A percentile compares a stretch with the other conserved stretches of the same genome.
These are phyloP conservation scores for Acanthamoeba lenticulata DNA, from an alignment of 208 protist genomes.

Conservation along the genomic window DNA sequence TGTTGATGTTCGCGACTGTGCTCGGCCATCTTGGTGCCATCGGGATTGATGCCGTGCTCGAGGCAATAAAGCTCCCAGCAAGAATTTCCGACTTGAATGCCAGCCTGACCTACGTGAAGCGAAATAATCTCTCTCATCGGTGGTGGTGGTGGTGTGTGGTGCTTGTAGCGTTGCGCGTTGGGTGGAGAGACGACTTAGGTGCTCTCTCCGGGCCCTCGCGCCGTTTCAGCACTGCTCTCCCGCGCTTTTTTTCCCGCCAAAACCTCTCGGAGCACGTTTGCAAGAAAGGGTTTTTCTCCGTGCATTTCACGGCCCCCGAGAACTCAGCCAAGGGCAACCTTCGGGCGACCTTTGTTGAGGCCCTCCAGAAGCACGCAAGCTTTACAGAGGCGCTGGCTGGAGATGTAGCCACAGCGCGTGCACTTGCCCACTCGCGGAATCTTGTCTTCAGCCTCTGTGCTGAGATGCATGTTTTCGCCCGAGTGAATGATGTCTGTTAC, in stretches of 20 bases:
- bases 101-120: constrained; percentile 96
- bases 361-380: constrained; percentile 94
- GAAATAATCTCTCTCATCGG: constrained; percentile 94
- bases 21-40: constrained; percentile 88
- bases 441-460: constrained; percentile 80
- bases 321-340: neutral
- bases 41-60: constrained; percentile 92
- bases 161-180: neutral
- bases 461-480: constrained; percentile 88
- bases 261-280: too few relatives aligned
- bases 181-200: neutral
- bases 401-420: constrained; percentile 92
- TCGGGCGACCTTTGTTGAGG: constrained; percentile 85
- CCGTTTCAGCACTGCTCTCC: too few relatives aligned
- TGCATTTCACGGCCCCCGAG: too few relatives aligned
- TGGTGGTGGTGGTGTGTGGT: neutral
- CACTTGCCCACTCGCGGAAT: constrained; percentile 85
- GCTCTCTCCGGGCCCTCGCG: too few relatives aligned
- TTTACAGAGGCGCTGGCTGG: constrained; percentile 92
- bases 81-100: constrained; percentile 96
- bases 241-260: neutral
- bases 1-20: constrained; percentile 82
- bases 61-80: constrained; percentile 96
- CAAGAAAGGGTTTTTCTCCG: too few relatives aligned
- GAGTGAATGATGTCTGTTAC: constrained; percentile 93